phyloP scores from a whole-genome alignment of 2,329 filamentous ascomycete genomes.

The Aspergillus calidoustus region DNA sequence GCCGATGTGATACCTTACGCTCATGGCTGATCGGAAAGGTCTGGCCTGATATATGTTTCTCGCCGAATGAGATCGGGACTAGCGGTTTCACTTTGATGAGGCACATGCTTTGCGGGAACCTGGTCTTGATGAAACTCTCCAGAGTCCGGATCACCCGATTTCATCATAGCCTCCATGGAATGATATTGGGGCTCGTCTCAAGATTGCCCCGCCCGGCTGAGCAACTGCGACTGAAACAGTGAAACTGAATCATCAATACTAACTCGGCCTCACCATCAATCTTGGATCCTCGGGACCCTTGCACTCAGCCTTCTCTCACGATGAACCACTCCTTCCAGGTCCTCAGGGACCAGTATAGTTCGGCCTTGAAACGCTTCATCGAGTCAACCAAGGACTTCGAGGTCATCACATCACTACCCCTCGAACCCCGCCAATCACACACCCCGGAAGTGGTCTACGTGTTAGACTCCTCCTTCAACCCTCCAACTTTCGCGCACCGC shows the following conservation, averaged over 20 bases:
- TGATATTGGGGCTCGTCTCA: background rate
- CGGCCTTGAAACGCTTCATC: constrained; percentile 50
- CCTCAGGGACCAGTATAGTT: constrained; percentile 44
- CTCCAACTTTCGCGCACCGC: constrained; percentile 64
- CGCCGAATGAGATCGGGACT: background rate
- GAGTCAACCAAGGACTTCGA: constrained; percentile 43
- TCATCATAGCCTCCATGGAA: background rate
- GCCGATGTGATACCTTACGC: background rate
- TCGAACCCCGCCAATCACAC: constrained; percentile 17
- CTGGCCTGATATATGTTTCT: background rate
- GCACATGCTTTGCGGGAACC: background rate
- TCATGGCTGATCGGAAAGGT: background rate
- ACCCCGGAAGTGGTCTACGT: constrained; percentile 58
- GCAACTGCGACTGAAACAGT: background rate
- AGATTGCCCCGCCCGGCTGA: constrained; percentile 2
- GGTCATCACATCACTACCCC: constrained; percentile 33
- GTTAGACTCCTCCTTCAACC: constrained; percentile 70
- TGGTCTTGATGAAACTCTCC: background rate
- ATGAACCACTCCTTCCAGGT: constrained; percentile 28
- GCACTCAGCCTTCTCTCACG: constrained; percentile 10
- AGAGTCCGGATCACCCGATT: background rate
- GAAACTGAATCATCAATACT: background rate
- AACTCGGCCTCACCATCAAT: background rate
- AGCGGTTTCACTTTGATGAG: background rate
- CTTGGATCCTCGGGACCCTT: background rate